These are phyloP conservation scores for California macrophylla DNA, from an alignment of 441 rosid genomes.

Conservation along the genomic window DNA sequence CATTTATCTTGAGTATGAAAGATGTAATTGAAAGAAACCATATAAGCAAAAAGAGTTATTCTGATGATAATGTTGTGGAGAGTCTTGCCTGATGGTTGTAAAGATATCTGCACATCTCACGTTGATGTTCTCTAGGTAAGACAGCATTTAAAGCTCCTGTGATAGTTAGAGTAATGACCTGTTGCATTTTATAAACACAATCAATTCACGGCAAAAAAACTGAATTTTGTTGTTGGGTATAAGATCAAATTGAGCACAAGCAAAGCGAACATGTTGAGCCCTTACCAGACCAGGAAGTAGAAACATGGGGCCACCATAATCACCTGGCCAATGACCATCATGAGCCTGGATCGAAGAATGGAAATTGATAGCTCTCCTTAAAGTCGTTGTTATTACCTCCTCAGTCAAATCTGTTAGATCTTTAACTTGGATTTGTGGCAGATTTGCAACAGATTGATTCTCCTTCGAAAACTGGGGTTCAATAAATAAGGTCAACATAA, in stretches of 20 bases:
- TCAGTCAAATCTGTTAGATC: conserved; percentile 41
- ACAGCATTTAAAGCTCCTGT: conserved; percentile 79
- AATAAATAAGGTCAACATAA: too few species aligned
- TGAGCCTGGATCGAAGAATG: conserved; percentile 65
- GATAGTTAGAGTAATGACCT: conserved; percentile 65
- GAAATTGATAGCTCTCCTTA: conserved; percentile 55
- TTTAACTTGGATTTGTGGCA: conserved; percentile 44
- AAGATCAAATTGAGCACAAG: neutral
- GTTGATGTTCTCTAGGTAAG: conserved; percentile 56
- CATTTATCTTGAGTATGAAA: too few species aligned
- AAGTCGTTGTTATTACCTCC: conserved; percentile 34
- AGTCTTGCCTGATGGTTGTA: conserved; percentile 78
- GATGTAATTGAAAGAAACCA: too few species aligned
- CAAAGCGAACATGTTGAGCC: conserved; percentile 8
- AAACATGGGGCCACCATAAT: conserved; percentile 96
- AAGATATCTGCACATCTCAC: conserved; percentile 78
- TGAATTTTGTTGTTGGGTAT: too few species aligned
- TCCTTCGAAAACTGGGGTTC: conserved; percentile 49
- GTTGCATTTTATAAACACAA: conserved; percentile 4
- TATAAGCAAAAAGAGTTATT: too few species aligned
- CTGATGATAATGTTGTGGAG: too few species aligned
- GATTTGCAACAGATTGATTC: conserved; percentile 16
- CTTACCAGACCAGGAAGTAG: conserved; percentile 83
- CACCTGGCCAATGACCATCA: conserved; percentile 97
- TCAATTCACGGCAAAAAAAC: too few species aligned